These are phyloP conservation scores for Grigorovia humatica DNA, from an alignment of 805 yeast species.

Conservation along the genomic window DNA sequence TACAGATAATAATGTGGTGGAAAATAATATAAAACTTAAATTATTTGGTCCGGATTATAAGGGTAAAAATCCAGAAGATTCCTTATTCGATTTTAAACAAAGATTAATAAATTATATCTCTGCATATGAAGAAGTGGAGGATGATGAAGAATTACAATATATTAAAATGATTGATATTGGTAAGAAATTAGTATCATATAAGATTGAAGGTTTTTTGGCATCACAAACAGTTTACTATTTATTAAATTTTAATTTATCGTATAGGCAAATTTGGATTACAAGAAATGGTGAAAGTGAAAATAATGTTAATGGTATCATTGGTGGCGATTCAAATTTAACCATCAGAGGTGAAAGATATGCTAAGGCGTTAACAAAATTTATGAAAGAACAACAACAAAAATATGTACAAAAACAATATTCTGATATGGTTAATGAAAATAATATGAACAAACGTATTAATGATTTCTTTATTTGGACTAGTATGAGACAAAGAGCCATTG, in stretches of 20 bases:
- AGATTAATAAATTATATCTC: slow-evolving; percentile 74
- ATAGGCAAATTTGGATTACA: slow-evolving; percentile 88
- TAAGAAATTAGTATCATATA: slow-evolving; percentile 82
- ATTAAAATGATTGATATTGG: slow-evolving; percentile 96
- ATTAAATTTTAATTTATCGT: slow-evolving; percentile 76
- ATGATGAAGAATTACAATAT: slow-evolving; percentile 64
- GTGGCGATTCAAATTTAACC: slow-evolving; percentile 83
- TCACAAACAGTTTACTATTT: slow-evolving; percentile 89
- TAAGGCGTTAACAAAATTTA: slow-evolving; percentile 60
- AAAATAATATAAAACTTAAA: slow-evolving; percentile 74
- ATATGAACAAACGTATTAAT: slow-evolving; percentile 21
- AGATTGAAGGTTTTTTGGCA: slow-evolving; percentile 78
- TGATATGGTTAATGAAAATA: background rate
- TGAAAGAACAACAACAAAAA: slow-evolving; percentile 49
- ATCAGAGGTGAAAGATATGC: slow-evolving; percentile 69
- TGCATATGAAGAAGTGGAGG: slow-evolving; percentile 86
- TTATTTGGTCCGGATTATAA: slow-evolving; percentile 88
- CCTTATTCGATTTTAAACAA: slow-evolving; percentile 71
- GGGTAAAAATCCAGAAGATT: slow-evolving; percentile 70
- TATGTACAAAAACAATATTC: slow-evolving; percentile 13
- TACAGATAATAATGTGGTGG: slow-evolving; percentile 66
- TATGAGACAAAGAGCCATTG: slow-evolving; percentile 67
- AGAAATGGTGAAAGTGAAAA: slow-evolving; percentile 90
- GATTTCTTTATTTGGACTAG: slow-evolving; percentile 93
- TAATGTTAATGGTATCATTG: slow-evolving; percentile 75